phyloP scores from a whole-genome alignment of 2,329 filamentous ascomycete genomes.

The Volutella citrinella region DNA sequence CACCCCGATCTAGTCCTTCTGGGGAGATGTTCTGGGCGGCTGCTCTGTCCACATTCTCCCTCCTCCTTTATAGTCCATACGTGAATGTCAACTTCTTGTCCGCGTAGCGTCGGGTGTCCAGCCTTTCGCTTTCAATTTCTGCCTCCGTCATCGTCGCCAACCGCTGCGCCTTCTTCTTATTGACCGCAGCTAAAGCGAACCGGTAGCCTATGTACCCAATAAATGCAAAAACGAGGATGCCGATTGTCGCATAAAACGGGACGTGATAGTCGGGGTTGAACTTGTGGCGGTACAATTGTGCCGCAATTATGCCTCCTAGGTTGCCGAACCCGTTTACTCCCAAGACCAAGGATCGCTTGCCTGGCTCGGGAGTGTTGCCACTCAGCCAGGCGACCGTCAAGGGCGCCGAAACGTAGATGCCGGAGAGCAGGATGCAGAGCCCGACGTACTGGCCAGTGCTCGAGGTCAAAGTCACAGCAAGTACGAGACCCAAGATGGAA shows the following conservation, averaged over 20 bases:
- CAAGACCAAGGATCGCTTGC: conserved; percentile 25
- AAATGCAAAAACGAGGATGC: conserved; percentile 18
- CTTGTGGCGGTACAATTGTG: conserved; percentile 22
- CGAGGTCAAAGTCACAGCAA: conserved; percentile 21
- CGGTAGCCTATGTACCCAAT: conserved; percentile 22
- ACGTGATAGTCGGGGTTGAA: conserved; percentile 21
- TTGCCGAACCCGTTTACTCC: conserved; percentile 28
- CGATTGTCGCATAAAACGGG: conserved; percentile 24
- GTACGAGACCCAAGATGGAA: conserved; percentile 20
- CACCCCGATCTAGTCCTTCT: too few relatives aligned
- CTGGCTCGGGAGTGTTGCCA: conserved; percentile 27
- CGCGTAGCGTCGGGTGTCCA: conserved; percentile 22
- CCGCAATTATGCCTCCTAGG: conserved; percentile 23
- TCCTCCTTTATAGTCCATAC: conserved; percentile 23
- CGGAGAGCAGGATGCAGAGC: conserved; percentile 23
- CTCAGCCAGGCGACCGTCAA: conserved; percentile 26
- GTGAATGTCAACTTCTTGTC: conserved; percentile 27
- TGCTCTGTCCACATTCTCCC: too few relatives aligned
- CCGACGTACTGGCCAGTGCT: conserved; percentile 20
- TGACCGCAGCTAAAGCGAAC: conserved; percentile 17
- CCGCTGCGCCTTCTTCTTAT: conserved; percentile 15
- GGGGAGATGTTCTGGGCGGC: too few relatives aligned
- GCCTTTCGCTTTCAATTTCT: conserved; percentile 23
- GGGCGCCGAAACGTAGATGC: conserved; percentile 24
- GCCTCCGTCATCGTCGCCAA: conserved; percentile 18